phyloP scores from a whole-genome alignment of 768 basidiomycete species.

The Termitomyces sp. region DNA sequence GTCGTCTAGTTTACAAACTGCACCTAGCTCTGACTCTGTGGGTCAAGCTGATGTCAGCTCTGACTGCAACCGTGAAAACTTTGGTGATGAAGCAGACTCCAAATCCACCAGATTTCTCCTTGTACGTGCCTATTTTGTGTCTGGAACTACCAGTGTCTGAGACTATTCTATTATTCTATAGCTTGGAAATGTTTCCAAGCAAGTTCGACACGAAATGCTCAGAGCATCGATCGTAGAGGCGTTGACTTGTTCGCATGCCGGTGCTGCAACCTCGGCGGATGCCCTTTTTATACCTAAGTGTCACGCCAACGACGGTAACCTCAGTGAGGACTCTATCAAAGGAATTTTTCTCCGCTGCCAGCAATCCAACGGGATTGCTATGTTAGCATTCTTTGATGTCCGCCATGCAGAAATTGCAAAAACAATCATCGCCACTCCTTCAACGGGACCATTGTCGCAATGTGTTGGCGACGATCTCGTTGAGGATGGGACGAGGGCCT shows the following conservation, averaged over 20 bases:
- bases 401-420: slow-evolving; percentile 48
- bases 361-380: slow-evolving; percentile 44
- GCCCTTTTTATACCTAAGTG: not conserved
- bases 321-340: slow-evolving; percentile 35
- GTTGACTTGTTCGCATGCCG: slow-evolving; percentile 11
- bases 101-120: slow-evolving; percentile 30
- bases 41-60: slow-evolving; percentile 13
- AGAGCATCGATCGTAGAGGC: slow-evolving; percentile 22
- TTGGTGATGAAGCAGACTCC: slow-evolving; percentile 23
- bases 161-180: slow-evolving; percentile 5
- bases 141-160: not conserved
- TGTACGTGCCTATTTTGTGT: slow-evolving; percentile 17
- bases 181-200: slow-evolving; percentile 32
- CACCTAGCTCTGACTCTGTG: slow-evolving; percentile 27
- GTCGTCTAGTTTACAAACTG: slow-evolving; percentile 46
- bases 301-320: not conserved
- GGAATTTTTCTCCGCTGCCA: slow-evolving; percentile 52
- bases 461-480: slow-evolving; percentile 24
- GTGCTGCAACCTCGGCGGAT: not conserved
- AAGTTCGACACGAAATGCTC: slow-evolving; percentile 20
- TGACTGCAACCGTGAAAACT: slow-evolving; percentile 18
- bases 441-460: slow-evolving; percentile 20
- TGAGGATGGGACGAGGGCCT: slow-evolving; percentile 19
- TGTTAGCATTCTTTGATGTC: slow-evolving; percentile 58
- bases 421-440: slow-evolving; percentile 28